phyloP scores from a whole-genome alignment of 495 filamentous ascomycete genomes.

The Tetracladium setigerum region DNA sequence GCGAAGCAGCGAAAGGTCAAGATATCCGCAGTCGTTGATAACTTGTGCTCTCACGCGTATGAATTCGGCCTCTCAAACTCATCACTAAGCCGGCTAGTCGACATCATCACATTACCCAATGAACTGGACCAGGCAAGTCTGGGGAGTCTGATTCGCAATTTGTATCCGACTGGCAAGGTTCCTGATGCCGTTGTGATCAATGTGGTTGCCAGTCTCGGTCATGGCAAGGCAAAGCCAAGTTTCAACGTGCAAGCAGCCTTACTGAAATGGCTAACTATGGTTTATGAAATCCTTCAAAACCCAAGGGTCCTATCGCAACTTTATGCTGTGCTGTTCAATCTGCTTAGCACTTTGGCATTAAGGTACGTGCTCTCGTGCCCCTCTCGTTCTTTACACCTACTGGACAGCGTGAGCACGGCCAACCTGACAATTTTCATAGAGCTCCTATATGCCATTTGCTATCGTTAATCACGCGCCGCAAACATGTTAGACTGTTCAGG shows the following conservation, averaged over 20 bases:
- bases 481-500: conserved; percentile 77
- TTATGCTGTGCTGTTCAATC: conserved; percentile 75
- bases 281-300: conserved; percentile 67
- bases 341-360: conserved; percentile 73
- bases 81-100: conserved; percentile 54
- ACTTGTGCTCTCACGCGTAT: conserved; percentile 44
- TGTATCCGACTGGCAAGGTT: conserved; percentile 65
- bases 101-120: conserved; percentile 56
- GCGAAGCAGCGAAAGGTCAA: conserved; percentile 37
- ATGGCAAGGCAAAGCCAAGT: conserved; percentile 70
- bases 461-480: conserved; percentile 73
- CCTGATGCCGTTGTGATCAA: conserved; percentile 53
- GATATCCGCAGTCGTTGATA: conserved; percentile 41
- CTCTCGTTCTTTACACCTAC: conserved; percentile 23
- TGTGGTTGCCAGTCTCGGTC: conserved; percentile 67
- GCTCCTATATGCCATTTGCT: conserved; percentile 73
- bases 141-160: conserved; percentile 57
- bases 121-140: conserved; percentile 69
- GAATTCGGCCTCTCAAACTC: conserved; percentile 56
- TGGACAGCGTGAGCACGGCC: not conserved
- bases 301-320: conserved; percentile 54
- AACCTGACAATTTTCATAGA: conserved; percentile 7
- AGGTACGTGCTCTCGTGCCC: conserved; percentile 33
- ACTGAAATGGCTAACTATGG: conserved; percentile 73
- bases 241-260: conserved; percentile 59